Evolutionary conservation across 108 stramenopile species (phyloP), one percentile per base, ranked within the genome.

Genomic region (Cyclotella atomus): DNA sequence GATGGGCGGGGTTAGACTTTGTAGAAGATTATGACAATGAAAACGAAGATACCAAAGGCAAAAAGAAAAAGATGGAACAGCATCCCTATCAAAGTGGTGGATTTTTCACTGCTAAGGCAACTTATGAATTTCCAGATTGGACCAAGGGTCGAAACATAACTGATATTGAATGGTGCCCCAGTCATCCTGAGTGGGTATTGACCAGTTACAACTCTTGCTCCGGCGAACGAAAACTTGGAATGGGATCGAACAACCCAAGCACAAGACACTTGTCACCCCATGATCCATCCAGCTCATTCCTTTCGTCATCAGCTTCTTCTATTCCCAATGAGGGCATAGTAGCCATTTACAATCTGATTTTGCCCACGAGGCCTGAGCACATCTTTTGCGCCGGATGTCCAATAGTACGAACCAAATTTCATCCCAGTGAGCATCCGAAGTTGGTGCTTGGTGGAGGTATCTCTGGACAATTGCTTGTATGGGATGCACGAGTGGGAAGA

Each of bases 331-430:
- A 92, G 60, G 94, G 94, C 0, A 78, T 95, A 30, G 85, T 90
- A 0, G 76, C 91, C 33, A 81, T 95, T 29, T 95, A 91, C 86
- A 95, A 88, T 68, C 71, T 95, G 54, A 76, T 90, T 55, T 89
- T 95, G 88, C 91, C 94, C 23, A 49, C 75, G 32, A 87, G 94
- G 57, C 94, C 94, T 25, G 94, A 95, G 77, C 91, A 95, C 54
- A 82, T 95, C 0, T 95, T 95, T 65, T 92, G 89, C 4, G 86
- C 90, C 56, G 91, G 91, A 14, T 89, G 89, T 82, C 91, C 94
- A 0, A 90, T 92, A 14, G 73, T 89, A 35, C 82, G 78, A 14
- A 62, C 84, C 8, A 60, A 83, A 43, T 95, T 95, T 75, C 94
- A 95, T 81, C 94, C 90, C 29, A 86, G 88, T 24, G 94, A 95